A percentile compares a stretch with the other conserved stretches of the same genome.
Evolutionary conservation across 2,329 filamentous ascomycete genomes (phyloP).

Genomic region (Cercospora sp.): DNA sequence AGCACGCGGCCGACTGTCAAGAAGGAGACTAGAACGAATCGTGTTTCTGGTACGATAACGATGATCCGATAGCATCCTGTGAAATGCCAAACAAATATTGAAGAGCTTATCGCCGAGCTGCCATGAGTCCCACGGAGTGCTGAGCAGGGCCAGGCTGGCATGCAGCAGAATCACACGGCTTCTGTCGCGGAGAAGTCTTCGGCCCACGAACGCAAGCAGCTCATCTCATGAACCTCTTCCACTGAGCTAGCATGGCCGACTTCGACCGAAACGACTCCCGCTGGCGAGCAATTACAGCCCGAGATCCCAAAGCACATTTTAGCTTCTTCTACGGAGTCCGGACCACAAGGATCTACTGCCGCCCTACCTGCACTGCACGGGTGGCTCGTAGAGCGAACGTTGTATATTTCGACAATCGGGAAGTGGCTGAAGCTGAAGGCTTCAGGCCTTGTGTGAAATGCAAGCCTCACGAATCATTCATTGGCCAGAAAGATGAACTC

Average conservation of each 20-base stretch:
- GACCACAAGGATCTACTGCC: slow-evolving; percentile 61
- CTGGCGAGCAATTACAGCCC: slow-evolving; percentile 21
- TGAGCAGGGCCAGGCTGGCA: too few relatives aligned
- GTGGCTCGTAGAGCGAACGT: slow-evolving; percentile 60
- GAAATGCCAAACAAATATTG: too few relatives aligned
- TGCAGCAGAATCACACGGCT: too few relatives aligned
- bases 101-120: too few relatives aligned
- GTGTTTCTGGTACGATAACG: too few relatives aligned
- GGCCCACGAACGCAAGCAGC: neutral
- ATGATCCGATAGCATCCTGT: too few relatives aligned
- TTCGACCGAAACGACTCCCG: neutral
- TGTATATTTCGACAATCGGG: slow-evolving; percentile 53
- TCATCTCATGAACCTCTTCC: neutral
- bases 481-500: slow-evolving; percentile 5
- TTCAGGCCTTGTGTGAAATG: slow-evolving; percentile 62
- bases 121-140: too few relatives aligned
- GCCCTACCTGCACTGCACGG: slow-evolving; percentile 62
- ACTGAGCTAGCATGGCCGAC: neutral
- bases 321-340: slow-evolving; percentile 59
- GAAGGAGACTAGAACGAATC: too few relatives aligned
- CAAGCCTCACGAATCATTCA: slow-evolving; percentile 44
- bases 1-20: too few relatives aligned
- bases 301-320: slow-evolving; percentile 22
- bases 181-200: neutral
- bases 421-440: slow-evolving; percentile 51